A percentile compares a stretch with the other conserved stretches of the same genome.
phyloP scores from a whole-genome alignment of 148 eudicot species.

The Pharnaceum exiguum region DNA sequence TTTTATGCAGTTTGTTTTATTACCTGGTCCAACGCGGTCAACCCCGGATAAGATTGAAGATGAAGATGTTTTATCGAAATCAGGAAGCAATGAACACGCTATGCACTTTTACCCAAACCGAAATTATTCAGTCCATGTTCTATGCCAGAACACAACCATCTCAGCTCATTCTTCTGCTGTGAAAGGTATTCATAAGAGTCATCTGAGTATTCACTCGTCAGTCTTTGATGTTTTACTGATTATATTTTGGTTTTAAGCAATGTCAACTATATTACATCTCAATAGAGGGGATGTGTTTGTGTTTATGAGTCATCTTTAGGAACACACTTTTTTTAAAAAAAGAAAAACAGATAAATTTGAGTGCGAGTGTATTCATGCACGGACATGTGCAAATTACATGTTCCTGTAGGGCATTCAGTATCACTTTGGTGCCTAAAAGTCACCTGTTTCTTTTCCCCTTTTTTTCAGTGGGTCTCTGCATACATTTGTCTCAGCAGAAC shows the following conservation, averaged over 20 bases:
- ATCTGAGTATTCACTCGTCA: background rate
- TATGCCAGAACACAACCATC: constrained; percentile 38
- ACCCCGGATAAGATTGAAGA: constrained; percentile 14
- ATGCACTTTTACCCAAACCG: constrained; percentile 22
- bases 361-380: too few relatives aligned
- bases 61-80: constrained; percentile 7
- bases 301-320: too few relatives aligned
- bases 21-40: constrained; percentile 22
- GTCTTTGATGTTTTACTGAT: too few relatives aligned
- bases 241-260: too few relatives aligned
- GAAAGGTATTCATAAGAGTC: constrained; percentile 51
- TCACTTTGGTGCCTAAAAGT: too few relatives aligned
- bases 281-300: too few relatives aligned
- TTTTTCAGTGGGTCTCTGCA: background rate
- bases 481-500: too few relatives aligned
- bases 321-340: too few relatives aligned
- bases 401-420: too few relatives aligned
- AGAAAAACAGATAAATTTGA: too few relatives aligned
- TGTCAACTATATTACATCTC: too few relatives aligned
- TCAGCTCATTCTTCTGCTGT: constrained; percentile 95
- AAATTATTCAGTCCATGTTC: constrained; percentile 36
- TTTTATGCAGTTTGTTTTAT: constrained; percentile 47
- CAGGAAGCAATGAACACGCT: constrained; percentile 9
- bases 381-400: too few relatives aligned
- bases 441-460: background rate